Base-by-base conservation (phyloP, 2,329 filamentous ascomycete species). In the Sclerotinia spermophila region DNA sequence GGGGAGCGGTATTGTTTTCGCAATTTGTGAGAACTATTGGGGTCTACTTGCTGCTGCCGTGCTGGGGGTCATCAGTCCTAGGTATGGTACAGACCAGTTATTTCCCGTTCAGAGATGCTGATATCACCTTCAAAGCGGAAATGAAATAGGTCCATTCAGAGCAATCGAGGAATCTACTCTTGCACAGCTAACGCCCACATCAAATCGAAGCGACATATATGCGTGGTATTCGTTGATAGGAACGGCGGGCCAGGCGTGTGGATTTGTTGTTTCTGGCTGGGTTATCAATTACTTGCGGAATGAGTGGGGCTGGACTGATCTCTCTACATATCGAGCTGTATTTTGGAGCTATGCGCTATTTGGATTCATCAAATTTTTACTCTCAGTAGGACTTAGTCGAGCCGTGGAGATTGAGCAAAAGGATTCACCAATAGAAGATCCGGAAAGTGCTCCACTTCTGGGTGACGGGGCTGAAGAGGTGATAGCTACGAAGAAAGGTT, bases 91-190 rank as follows among this genome's bases (percentile, higher is more conserved):
- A 30, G 13, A 11, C 19, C 35, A 15, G 21, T 33, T 55, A 10
- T 2, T 66, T 40, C 21, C 62, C 17, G 1, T 42, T 66, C n/a
- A 40, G n/a, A 42, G 19, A 4, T 60, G 59, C 72, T 74, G 44
- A 73, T 67, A 15, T 64, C 19, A 38, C 60, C 27, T 48, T 17
- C 17, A 44, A n/a, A 87, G 86, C 75, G 88, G 87, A 11, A 89
- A 87, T 70, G 88, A 90, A 75, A 89, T 89, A 68, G 87, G 87
- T 0, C 88, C 87, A 0, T 90, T 90, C 72, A 82, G 85, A 53
- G 87, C 87, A 53, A 83, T 90, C 40, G 88, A 90, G 76, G 87
- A 90, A 78, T 87, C 85, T 24, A 84, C 85, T 7, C 79, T 89
- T 2, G 86, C 87, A 5, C 86, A 89, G 56, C 80, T 89, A 5